Percentiles rank a stretch among this genome's conserved stretches.
Evolutionary conservation across 1,284 basidiomycete genomes (phyloP).

Genomic region (Chalciporus sp.): DNA sequence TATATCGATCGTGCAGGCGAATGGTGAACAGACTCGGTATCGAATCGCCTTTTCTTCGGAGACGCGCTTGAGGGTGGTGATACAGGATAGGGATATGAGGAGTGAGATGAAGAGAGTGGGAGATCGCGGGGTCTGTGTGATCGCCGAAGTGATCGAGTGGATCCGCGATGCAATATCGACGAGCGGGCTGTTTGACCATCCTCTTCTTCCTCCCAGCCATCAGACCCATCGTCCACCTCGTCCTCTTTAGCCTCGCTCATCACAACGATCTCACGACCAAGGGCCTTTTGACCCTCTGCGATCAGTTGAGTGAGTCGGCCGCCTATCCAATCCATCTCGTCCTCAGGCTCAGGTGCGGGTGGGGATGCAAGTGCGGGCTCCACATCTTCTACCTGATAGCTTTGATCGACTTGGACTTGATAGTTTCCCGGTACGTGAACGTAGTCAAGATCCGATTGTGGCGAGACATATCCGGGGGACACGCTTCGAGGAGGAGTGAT

Average conservation of each 20-base stretch:
- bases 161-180: conserved; percentile 29
- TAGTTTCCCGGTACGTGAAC: conserved; percentile 15
- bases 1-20: conserved; percentile 22
- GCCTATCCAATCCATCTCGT: conserved; percentile 76
- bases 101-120: conserved; percentile 32
- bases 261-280: conserved; percentile 71
- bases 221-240: conserved; percentile 71
- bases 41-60: conserved; percentile 37
- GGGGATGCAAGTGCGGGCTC: background rate
- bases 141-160: conserved; percentile 31
- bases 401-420: background rate
- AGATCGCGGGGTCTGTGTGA: conserved; percentile 32
- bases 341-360: conserved; percentile 28
- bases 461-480: conserved; percentile 32
- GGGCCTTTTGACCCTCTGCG: conserved; percentile 70
- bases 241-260: conserved; percentile 72
- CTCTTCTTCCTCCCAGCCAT: conserved; percentile 66
- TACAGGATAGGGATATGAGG: conserved; percentile 18
- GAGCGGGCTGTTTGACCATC: conserved; percentile 15
- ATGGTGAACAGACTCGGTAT: conserved; percentile 15
- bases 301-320: conserved; percentile 67
- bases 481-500: conserved; percentile 29
- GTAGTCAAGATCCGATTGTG: conserved; percentile 43
- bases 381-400: conserved; percentile 11
- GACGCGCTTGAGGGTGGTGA: conserved; percentile 33